Evolutionary conservation across 441 rosid genomes (phyloP).

Genomic region (Pelargonium fulgidum): DNA sequence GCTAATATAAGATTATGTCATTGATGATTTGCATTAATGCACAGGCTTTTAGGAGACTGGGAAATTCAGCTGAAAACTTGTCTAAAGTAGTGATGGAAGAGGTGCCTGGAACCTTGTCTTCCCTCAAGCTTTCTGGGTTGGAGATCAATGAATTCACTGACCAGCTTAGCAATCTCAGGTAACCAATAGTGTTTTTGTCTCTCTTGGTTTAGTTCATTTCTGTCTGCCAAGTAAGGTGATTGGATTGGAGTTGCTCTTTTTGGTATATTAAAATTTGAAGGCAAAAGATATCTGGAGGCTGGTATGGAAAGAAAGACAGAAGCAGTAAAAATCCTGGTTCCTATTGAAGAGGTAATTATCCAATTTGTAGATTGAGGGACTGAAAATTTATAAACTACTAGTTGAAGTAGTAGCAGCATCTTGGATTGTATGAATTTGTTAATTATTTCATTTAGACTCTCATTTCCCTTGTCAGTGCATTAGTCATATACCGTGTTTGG

Average conservation of each 20-base stretch:
- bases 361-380: neutral
- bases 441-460: neutral
- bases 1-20: neutral
- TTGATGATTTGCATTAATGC: conserved; percentile 9
- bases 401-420: neutral
- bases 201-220: neutral
- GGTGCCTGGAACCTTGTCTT: conserved; percentile 32
- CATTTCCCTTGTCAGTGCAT: neutral
- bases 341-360: conserved; percentile 6
- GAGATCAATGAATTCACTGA: conserved; percentile 30
- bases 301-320: conserved; percentile 14
- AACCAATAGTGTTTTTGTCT: neutral
- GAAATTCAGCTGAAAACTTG: conserved; percentile 20
- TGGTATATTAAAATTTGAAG: conserved; percentile 18
- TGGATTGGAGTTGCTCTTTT: neutral
- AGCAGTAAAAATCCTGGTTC: conserved; percentile 16
- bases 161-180: conserved; percentile 30
- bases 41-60: conserved; percentile 29
- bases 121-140: conserved; percentile 30
- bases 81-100: conserved; percentile 24
- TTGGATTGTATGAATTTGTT: neutral
- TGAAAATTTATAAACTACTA: neutral
- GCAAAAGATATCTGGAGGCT: conserved; percentile 21
- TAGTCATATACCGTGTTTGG: neutral
- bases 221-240: neutral